Evolutionary conservation across 495 filamentous ascomycete species (phyloP).

Genomic region (Aspergillus biplanus): DNA sequence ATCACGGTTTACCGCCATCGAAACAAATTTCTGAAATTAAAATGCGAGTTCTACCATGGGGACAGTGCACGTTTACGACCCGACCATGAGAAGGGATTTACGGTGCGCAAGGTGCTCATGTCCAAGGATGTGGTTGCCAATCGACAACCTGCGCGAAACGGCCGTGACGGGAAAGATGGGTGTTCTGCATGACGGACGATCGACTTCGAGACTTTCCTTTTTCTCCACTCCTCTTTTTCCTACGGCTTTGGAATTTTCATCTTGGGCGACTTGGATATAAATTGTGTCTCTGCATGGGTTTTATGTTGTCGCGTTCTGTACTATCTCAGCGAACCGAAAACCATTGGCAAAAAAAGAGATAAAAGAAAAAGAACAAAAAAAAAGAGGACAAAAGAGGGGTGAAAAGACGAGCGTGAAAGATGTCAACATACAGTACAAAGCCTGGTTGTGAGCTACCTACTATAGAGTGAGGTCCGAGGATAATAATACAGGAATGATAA

Average conservation of each 20-base stretch:
- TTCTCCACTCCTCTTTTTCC: not conserved
- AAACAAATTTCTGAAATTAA: conserved; percentile 50
- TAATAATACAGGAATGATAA: no score
- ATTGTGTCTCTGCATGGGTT: conserved; percentile 14
- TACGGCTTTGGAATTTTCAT: conserved; percentile 3
- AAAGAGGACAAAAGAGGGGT: not conserved
- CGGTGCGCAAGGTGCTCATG: conserved; percentile 39
- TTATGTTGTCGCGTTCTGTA: conserved; percentile 14
- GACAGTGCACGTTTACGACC: conserved; percentile 51
- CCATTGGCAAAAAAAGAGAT: not conserved
- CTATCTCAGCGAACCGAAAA: not conserved
- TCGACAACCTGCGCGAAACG: conserved; percentile 33
- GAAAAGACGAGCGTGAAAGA: not conserved
- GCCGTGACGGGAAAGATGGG: conserved; percentile 20
- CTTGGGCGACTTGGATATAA: conserved; percentile 12
- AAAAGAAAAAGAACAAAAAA: conserved; percentile 7
- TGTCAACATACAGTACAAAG: not conserved
- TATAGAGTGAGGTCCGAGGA: no score
- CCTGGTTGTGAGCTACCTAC: not conserved
- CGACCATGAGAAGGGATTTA: conserved; percentile 44
- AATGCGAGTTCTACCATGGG: conserved; percentile 58
- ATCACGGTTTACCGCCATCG: conserved; percentile 64
- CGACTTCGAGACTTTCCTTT: not conserved
- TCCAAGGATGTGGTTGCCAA: conserved; percentile 35
- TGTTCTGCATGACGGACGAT: not conserved